Percentiles rank a stretch among this genome's conserved stretches.
phyloP scores from a whole-genome alignment of 768 basidiomycete genomes.

The Leucosporidium creatinivorum region DNA sequence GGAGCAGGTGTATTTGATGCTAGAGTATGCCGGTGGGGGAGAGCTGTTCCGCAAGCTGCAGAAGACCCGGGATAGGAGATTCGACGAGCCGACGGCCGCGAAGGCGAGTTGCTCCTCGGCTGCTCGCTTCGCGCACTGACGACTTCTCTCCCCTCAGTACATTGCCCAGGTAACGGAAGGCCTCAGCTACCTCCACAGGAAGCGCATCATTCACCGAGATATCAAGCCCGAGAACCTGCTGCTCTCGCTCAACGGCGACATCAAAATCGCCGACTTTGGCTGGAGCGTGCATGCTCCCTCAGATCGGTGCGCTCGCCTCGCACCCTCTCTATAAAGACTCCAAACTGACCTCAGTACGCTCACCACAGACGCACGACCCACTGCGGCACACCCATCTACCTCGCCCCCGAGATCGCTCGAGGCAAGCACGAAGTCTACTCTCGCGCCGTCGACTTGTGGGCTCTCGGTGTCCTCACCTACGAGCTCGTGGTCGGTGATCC shows the following conservation, averaged over 20 bases:
- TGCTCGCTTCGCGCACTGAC: too few relatives aligned
- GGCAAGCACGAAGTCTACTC: slow-evolving; percentile 75
- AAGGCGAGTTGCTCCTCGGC: neutral
- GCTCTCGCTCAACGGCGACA: slow-evolving; percentile 73
- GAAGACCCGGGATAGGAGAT: neutral
- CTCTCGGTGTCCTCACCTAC: slow-evolving; percentile 51
- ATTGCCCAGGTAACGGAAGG: slow-evolving; percentile 94
- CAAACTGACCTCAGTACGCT: neutral
- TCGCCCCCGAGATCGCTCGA: slow-evolving; percentile 96
- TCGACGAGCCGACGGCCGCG: neutral
- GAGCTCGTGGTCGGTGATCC: neutral
- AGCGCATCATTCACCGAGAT: slow-evolving; percentile 84
- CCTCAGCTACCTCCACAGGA: slow-evolving; percentile 80
- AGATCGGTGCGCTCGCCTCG: neutral
- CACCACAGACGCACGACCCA: slow-evolving; percentile 4
- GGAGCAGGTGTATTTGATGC: slow-evolving; percentile 45
- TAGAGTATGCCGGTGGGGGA: slow-evolving; percentile 45
- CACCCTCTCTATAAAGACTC: slow-evolving; percentile 51
- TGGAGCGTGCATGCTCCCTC: slow-evolving; percentile 53
- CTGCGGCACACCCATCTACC: slow-evolving; percentile 89
- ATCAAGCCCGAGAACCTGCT: slow-evolving; percentile 96
- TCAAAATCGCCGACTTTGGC: slow-evolving; percentile 92
- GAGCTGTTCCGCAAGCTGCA: slow-evolving; percentile 28
- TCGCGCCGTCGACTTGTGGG: slow-evolving; percentile 96
- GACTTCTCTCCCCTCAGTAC: slow-evolving; percentile 45